Conservation (phyloP, 2,329 filamentous ascomycete genomes). For the Neoascochyta sp. region DNA sequence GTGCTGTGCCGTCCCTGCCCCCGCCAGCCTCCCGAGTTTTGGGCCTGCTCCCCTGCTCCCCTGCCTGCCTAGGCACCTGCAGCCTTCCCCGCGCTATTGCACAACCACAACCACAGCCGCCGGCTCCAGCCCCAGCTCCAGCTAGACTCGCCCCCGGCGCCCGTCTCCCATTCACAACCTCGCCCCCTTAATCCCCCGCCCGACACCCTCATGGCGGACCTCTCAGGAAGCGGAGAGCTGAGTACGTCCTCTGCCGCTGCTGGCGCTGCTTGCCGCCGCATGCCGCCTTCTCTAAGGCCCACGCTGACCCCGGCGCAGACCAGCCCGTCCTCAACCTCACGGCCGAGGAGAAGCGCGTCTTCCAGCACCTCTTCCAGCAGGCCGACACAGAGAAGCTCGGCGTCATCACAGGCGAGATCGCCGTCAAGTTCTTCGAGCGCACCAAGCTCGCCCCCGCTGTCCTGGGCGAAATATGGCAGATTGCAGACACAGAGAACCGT, state of each 20-base stretch:
- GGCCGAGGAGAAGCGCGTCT: conserved; percentile 88
- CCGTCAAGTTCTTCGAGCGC: conserved; percentile 97
- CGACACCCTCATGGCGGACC: conserved; percentile 35
- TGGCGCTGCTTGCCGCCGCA: background rate
- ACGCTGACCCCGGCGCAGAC: conserved; percentile 23
- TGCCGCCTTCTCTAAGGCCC: background rate
- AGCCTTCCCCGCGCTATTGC: conserved; percentile 26
- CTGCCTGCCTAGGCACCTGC: conserved; percentile 15
- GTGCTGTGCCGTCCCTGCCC: conserved; percentile 5
- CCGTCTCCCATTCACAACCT: conserved; percentile 12
- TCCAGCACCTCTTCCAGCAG: conserved; percentile 86
- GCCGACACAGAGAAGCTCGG: conserved; percentile 89
- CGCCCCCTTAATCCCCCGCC: conserved; percentile 10
- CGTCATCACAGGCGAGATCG: conserved; percentile 91
- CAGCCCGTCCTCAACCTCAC: conserved; percentile 73
- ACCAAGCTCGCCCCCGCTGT: conserved; percentile 81
- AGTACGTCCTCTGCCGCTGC: conserved; percentile 20
- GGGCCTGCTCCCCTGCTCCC: conserved; percentile 1
- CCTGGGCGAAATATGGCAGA: conserved; percentile 97
- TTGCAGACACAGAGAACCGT: conserved; percentile 93
- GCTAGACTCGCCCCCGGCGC: conserved; percentile 29
- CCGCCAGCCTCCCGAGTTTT: conserved; percentile 24
- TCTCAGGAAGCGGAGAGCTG: conserved; percentile 32
- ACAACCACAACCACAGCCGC: conserved; percentile 21
- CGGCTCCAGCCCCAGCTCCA: conserved; percentile 17